Base-by-base conservation (phyloP, 306 rosid genomes). In the Dalbergia oliveri region DNA sequence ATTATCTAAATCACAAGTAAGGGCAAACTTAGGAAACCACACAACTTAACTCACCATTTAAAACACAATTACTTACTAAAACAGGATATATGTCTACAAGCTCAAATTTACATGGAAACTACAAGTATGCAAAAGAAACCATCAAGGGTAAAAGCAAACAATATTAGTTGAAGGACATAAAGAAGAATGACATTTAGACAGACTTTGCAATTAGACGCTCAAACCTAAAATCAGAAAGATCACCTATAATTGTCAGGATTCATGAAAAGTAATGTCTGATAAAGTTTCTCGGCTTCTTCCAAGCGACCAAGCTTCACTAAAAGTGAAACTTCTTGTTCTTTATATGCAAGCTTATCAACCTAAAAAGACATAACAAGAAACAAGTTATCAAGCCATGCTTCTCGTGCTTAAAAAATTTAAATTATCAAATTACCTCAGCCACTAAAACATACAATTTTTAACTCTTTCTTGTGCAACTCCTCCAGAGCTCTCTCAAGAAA, bases 181-280 rank as follows among this genome's bases (percentile, higher is more conserved):
- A 35, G 39, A 35, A 35, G 39, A 35, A 35, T 35, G 39, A 35
- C 39, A 35, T 35, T 3, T 35, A 35, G 54, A 72, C 9, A 8
- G 81, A 77, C 71, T 51, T 19, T n/a, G 50, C 81, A 79, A 79
- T n/a, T 21, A 49, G 26, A 76, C 23, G 44, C 10, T 70, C 39
- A 47, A 41, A 75, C 59, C 37, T 7, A 76, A 54, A 67, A 76
- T 65, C 61, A 72, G 11, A 15, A 74, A 70, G 49, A 84, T 83
- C 82, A 96, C 99, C 98, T 78, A 81, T 93, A 95, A 80, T 95
- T 91, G 89, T 95, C 99, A 51, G 98, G 98, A 85, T 95, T 95
- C 91, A 90, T 87, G 78, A 92, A 85, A 84, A 95, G 99, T 81
- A 95, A 83, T 63, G 69, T 72, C 84, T 69, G 86, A 83, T 90